A percentile compares a stretch with the other conserved stretches of the same genome.
Evolutionary conservation across 495 filamentous ascomycete genomes (phyloP).

Genomic region (Talaromyces adpressus): DNA sequence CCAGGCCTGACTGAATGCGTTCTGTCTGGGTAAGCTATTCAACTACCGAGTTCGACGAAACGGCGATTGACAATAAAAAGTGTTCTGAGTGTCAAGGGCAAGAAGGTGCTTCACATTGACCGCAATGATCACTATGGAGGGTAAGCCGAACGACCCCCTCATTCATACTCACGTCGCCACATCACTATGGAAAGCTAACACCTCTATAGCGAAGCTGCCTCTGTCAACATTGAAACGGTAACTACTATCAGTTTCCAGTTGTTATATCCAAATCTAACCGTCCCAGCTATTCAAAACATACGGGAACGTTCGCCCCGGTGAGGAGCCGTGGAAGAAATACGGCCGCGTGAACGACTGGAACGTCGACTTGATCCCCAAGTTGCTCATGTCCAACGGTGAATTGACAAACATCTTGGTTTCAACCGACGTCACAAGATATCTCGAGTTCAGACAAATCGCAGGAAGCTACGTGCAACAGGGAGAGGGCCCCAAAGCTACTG

Average conservation of each 20-base stretch:
- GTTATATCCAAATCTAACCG: slow-evolving; percentile 22
- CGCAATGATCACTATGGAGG: slow-evolving; percentile 98
- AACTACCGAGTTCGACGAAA: background rate
- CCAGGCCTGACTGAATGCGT: slow-evolving; percentile 96
- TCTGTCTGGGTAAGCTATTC: slow-evolving; percentile 71
- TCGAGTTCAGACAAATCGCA: slow-evolving; percentile 97
- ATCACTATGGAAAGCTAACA: slow-evolving; percentile 21
- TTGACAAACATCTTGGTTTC: slow-evolving; percentile 96
- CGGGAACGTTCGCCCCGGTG: slow-evolving; percentile 69
- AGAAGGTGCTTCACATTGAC: slow-evolving; percentile 98
- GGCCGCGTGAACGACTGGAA: slow-evolving; percentile 98
- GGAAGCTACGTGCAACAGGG: slow-evolving; percentile 96
- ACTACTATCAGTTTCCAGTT: slow-evolving; percentile 10
- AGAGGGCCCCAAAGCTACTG: slow-evolving; percentile 68
- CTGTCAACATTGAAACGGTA: slow-evolving; percentile 89
- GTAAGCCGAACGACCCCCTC: slow-evolving; percentile 44
- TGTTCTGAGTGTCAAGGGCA: slow-evolving; percentile 96
- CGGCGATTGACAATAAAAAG: slow-evolving; percentile 31
- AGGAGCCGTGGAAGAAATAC: slow-evolving; percentile 97
- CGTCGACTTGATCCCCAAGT: slow-evolving; percentile 95
- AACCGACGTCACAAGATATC: slow-evolving; percentile 93
- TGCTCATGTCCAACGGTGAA: slow-evolving; percentile 97
- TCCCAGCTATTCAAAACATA: slow-evolving; percentile 89
- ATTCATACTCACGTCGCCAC: slow-evolving; percentile 13
- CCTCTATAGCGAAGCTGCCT: slow-evolving; percentile 73